phyloP scores from a whole-genome alignment of 345 rosid genomes.

The Clarkia xantiana region DNA sequence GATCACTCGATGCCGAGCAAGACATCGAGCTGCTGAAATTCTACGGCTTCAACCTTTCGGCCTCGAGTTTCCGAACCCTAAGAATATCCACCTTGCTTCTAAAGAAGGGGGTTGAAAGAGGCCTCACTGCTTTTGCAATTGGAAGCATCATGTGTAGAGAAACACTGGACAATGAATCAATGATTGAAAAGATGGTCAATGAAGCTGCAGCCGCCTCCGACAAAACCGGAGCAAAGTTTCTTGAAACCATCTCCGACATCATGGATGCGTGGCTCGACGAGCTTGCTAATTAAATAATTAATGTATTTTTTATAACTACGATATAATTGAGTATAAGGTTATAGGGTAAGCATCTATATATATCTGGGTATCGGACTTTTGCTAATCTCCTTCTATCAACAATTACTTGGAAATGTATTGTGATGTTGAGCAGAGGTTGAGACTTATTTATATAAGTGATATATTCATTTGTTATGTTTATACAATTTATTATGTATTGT shows the following conservation, averaged over 20 bases:
- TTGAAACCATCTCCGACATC: constrained; percentile 40
- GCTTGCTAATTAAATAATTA: constrained; percentile 21
- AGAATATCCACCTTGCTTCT: constrained; percentile 79
- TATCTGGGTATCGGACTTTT: not conserved
- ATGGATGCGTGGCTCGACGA: constrained; percentile 51
- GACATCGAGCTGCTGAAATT: constrained; percentile 58
- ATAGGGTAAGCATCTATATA: not conserved
- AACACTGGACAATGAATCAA: constrained; percentile 47
- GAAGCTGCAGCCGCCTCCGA: constrained; percentile 43
- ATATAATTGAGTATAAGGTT: not conserved
- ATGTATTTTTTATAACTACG: not conserved
- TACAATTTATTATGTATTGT: too few relatives aligned
- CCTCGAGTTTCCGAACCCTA: constrained; percentile 44
- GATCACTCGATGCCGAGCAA: constrained; percentile 52
- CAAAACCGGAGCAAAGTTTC: constrained; percentile 46
- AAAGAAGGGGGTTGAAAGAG: constrained; percentile 65
- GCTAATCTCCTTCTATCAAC: too few relatives aligned
- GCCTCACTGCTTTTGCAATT: constrained; percentile 61
- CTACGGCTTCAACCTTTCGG: constrained; percentile 66
- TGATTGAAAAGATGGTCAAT: constrained; percentile 54
- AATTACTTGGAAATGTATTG: too few relatives aligned
- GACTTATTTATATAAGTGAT: too few relatives aligned
- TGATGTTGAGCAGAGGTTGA: too few relatives aligned
- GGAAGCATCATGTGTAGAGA: constrained; percentile 89
- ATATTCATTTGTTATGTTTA: too few relatives aligned